Conservation (phyloP, 257 asterid species). For the Eucommia ulmoides region DNA sequence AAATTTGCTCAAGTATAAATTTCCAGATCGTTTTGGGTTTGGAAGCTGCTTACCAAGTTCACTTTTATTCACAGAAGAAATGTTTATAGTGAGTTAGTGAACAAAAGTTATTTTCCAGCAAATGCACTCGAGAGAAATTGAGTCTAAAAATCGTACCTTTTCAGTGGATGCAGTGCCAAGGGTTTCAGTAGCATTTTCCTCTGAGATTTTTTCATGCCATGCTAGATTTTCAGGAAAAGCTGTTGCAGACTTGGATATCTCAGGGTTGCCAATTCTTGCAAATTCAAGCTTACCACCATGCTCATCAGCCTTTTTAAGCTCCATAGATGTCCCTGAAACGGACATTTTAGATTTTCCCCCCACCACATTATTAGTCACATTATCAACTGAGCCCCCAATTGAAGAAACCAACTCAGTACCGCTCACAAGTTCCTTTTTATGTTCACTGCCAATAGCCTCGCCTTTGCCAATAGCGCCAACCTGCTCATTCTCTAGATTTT, state of each 20-base stretch:
- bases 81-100: neutral
- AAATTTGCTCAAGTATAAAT: neutral
- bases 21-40: neutral
- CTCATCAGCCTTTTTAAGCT: constrained; percentile 13
- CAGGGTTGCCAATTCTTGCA: constrained; percentile 6
- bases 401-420: constrained; percentile 16
- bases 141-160: constrained; percentile 23
- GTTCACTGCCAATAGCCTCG: constrained; percentile 13
- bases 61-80: neutral
- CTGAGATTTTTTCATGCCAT: constrained; percentile 19
- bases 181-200: constrained; percentile 28
- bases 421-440: constrained; percentile 11
- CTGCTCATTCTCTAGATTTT: constrained; percentile 14
- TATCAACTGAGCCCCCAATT: constrained; percentile 9
- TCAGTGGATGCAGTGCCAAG: constrained; percentile 17
- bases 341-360: constrained; percentile 14
- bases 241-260: constrained; percentile 9
- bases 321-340: constrained; percentile 15
- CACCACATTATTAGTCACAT: constrained; percentile 17
- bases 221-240: constrained; percentile 17
- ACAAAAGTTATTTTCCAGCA: neutral
- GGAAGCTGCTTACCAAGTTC: neutral
- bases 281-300: constrained; percentile 5
- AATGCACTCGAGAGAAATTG: neutral
- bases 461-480: constrained; percentile 16